phyloP scores from a whole-genome alignment of 345 rosid genomes.

The Salix exigua region DNA sequence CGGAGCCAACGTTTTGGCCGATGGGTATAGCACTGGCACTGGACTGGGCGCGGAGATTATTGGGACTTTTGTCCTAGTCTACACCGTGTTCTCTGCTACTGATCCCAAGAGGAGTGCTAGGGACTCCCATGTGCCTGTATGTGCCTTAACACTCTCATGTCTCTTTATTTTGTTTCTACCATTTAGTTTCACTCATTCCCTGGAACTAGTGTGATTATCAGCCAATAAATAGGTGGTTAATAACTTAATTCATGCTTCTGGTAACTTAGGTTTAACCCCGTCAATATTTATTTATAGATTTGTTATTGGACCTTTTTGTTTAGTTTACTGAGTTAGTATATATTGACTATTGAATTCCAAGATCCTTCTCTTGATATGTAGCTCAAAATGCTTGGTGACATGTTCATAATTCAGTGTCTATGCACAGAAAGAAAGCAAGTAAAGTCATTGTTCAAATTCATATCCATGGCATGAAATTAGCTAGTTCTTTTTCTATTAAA shows the following conservation, averaged over 20 bases:
- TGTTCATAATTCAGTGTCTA: background rate
- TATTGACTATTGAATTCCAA: background rate
- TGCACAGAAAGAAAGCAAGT: no score
- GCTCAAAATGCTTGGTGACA: background rate
- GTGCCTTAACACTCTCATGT: background rate
- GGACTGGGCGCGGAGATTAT: constrained; percentile 85
- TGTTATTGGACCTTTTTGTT: background rate
- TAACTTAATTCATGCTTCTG: background rate
- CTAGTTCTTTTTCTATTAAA: background rate
- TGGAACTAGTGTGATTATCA: background rate
- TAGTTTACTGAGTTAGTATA: background rate
- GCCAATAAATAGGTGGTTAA: background rate
- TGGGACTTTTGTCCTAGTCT: constrained; percentile 78
- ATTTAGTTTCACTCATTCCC: background rate
- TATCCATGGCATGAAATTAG: background rate
- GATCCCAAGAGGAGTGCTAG: constrained; percentile 81
- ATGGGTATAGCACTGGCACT: constrained; percentile 48
- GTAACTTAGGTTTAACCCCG: background rate
- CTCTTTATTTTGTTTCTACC: background rate
- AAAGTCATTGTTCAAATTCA: background rate
- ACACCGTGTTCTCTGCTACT: constrained; percentile 89
- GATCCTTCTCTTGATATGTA: background rate
- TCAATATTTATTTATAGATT: background rate
- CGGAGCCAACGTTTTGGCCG: constrained; percentile 59
- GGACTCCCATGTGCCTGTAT: constrained; percentile 89